Evolutionary conservation across 495 filamentous ascomycete genomes (phyloP).

Genomic region (Lasiosphaeris hirsuta): DNA sequence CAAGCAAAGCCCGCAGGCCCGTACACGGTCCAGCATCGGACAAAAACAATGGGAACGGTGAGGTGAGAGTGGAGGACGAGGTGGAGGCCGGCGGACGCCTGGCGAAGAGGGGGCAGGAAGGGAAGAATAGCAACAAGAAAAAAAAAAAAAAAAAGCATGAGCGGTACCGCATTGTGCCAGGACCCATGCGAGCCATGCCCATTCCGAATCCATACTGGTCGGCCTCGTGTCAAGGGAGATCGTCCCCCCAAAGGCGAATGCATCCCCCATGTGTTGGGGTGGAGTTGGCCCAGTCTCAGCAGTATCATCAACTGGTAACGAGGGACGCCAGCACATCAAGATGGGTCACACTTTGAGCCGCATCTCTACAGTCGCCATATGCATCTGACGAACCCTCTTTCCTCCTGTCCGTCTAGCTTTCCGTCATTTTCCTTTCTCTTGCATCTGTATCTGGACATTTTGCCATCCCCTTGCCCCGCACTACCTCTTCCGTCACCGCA

Average conservation of each 20-base stretch:
- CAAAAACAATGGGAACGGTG: conserved; percentile 24
- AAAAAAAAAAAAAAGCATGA: conserved; percentile 32
- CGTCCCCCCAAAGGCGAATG: conserved; percentile 41
- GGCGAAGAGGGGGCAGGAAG: conserved; percentile 11
- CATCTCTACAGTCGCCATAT: conserved; percentile 49
- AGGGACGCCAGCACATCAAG: conserved; percentile 91
- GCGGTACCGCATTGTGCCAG: conserved; percentile 39
- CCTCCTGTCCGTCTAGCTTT: conserved; percentile 44
- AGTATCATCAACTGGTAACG: conserved; percentile 73
- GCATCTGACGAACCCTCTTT: conserved; percentile 48
- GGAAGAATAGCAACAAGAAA: conserved; percentile 15
- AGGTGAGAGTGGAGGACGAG: conserved; percentile 10
- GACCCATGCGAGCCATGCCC: conserved; percentile 30
- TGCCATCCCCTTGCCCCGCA: conserved; percentile 45
- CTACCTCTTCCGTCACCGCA: conserved; percentile 50
- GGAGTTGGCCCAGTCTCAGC: conserved; percentile 59
- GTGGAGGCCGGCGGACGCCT: conserved; percentile 1
- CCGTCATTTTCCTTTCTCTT: conserved; percentile 40
- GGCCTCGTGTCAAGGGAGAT: conserved; percentile 46
- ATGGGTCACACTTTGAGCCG: conserved; percentile 62
- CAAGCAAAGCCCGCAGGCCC: conserved; percentile 24
- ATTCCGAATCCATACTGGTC: conserved; percentile 36
- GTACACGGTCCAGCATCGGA: conserved; percentile 31
- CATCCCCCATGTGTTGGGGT: conserved; percentile 52
- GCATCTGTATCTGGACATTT: conserved; percentile 45